phyloP scores from a whole-genome alignment of 2,329 filamentous ascomycete species.

The Calonectria henricotiae region DNA sequence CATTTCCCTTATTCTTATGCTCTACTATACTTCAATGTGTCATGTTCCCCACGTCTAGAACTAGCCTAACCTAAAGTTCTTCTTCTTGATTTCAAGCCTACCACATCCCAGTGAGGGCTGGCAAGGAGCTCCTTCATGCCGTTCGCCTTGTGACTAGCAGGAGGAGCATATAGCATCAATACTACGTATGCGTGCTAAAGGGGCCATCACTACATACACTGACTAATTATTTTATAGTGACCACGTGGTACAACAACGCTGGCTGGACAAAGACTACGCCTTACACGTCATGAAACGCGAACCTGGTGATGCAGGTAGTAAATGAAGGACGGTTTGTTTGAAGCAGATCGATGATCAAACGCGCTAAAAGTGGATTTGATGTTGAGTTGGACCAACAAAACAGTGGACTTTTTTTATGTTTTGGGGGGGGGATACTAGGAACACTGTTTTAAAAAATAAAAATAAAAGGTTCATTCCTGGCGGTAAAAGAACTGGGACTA shows the following conservation, averaged over 20 bases:
- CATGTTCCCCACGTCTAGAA: background rate
- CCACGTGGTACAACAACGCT: constrained; percentile 44
- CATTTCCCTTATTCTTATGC: constrained; percentile 4
- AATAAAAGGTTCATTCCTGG: background rate
- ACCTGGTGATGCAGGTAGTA: constrained; percentile 30
- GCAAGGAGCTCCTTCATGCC: constrained; percentile 6
- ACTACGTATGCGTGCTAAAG: background rate
- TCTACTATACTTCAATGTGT: constrained; percentile 1
- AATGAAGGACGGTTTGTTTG: constrained; percentile 42
- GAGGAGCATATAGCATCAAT: constrained; percentile 22
- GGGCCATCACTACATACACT: background rate
- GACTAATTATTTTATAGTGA: constrained; percentile 20
- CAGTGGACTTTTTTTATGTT: no score
- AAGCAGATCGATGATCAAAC: constrained; percentile 42
- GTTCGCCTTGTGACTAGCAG: constrained; percentile 18
- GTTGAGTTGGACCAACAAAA: constrained; percentile 18
- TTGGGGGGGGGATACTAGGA: no score
- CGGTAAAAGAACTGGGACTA: constrained; percentile 19
- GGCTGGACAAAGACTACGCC: constrained; percentile 27
- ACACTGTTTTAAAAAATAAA: no score
- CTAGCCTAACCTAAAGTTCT: background rate
- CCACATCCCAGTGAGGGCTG: background rate
- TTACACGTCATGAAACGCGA: constrained; percentile 49
- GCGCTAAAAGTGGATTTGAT: constrained; percentile 34
- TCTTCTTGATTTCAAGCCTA: constrained; percentile 18